Evolutionary conservation across 139 green algal species (phyloP).

Genomic region (Chlamydomonas sp.): DNA sequence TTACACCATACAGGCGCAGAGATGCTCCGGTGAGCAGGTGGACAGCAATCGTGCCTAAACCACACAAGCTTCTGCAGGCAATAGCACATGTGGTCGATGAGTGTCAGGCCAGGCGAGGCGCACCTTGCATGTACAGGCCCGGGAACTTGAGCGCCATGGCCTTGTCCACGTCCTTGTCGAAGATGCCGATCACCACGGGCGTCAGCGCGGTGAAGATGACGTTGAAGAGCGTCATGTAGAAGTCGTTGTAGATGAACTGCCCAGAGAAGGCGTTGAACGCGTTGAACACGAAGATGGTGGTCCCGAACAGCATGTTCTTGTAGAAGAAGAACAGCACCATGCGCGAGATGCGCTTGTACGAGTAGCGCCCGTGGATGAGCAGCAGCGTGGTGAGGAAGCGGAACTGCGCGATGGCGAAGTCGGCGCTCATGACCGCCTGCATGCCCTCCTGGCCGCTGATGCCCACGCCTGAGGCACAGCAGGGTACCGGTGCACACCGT

Average conservation of each 20-base stretch:
- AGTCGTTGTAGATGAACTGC: slow-evolving; percentile 80
- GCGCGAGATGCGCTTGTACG: slow-evolving; percentile 88
- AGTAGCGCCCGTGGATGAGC: slow-evolving; percentile 84
- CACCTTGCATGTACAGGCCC: slow-evolving; percentile 64
- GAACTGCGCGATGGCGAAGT: slow-evolving; percentile 98
- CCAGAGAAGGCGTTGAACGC: slow-evolving; percentile 73
- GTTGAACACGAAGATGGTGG: slow-evolving; percentile 84
- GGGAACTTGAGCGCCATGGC: slow-evolving; percentile 57
- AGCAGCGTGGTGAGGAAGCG: slow-evolving; percentile 87
- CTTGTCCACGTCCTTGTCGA: slow-evolving; percentile 76
- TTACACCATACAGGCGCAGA: background rate
- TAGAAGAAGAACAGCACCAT: slow-evolving; percentile 82
- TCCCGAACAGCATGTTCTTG: slow-evolving; percentile 91
- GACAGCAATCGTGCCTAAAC: background rate
- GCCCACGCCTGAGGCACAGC: slow-evolving; percentile 79
- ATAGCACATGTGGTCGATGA: too few relatives aligned
- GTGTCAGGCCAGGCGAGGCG: background rate
- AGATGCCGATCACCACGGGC: slow-evolving; percentile 69
- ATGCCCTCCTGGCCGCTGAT: slow-evolving; percentile 98
- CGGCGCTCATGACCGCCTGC: slow-evolving; percentile 91
- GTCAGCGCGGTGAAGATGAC: slow-evolving; percentile 77
- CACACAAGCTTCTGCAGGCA: too few relatives aligned
- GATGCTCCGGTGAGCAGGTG: background rate
- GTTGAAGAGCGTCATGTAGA: slow-evolving; percentile 87
- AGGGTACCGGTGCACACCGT: background rate